Percentiles rank a stretch among this genome's conserved stretches.
phyloP scores from a whole-genome alignment of 108 stramenopile species.

The Conticribra guillardii region DNA sequence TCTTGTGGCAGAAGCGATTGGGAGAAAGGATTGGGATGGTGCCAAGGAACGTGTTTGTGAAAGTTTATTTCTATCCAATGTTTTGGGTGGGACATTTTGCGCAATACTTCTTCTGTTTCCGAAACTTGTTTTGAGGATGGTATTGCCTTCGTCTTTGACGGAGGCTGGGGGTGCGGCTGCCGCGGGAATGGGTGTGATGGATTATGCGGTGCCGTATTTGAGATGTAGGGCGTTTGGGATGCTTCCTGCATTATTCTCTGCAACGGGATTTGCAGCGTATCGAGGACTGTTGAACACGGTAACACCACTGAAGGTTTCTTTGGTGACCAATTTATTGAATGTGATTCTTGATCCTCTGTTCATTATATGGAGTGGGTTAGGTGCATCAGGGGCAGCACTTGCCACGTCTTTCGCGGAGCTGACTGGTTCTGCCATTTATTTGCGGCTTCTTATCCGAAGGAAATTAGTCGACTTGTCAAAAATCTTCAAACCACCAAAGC shows the following conservation, averaged over 20 bases:
- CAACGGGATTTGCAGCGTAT: constrained; percentile 82
- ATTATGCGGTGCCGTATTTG: constrained; percentile 77
- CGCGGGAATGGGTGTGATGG: constrained; percentile 36
- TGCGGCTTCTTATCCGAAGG: constrained; percentile 55
- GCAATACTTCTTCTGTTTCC: constrained; percentile 58
- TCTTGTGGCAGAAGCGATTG: constrained; percentile 66
- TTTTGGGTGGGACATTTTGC: constrained; percentile 68
- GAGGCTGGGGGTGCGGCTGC: constrained; percentile 46
- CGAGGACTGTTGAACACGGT: constrained; percentile 79
- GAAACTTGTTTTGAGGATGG: constrained; percentile 40
- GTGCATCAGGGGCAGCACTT: constrained; percentile 78
- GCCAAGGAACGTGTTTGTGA: constrained; percentile 70
- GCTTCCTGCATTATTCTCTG: constrained; percentile 72
- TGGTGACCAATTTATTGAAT: constrained; percentile 75
- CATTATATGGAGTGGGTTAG: constrained; percentile 53
- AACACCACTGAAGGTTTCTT: constrained; percentile 82
- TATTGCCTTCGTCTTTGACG: constrained; percentile 43
- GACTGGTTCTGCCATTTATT: constrained; percentile 61
- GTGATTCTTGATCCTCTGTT: constrained; percentile 77
- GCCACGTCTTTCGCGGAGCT: constrained; percentile 74
- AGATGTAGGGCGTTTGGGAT: constrained; percentile 72
- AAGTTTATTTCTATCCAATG: constrained; percentile 67
- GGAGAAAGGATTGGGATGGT: constrained; percentile 60
- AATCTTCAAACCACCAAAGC: constrained; percentile 59
- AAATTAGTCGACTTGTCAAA: constrained; percentile 49